Evolutionary conservation across 345 rosid genomes (phyloP).

Genomic region (Eutrema heterophyllum): DNA sequence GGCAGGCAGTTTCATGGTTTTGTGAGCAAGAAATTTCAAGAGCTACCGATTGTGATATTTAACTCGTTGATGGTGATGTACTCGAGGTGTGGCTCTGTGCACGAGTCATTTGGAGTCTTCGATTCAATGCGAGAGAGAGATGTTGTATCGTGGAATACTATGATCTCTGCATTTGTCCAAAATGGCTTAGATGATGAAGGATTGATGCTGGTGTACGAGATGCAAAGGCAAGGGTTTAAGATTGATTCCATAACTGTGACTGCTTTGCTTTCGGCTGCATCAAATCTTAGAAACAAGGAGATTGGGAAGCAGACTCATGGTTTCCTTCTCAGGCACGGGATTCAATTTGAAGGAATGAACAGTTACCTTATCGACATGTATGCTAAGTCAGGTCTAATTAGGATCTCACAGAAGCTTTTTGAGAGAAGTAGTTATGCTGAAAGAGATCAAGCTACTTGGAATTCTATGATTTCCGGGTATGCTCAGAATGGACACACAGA

Average conservation of each 20-base stretch:
- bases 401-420: conserved; percentile 44
- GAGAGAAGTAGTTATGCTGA: conserved; percentile 28
- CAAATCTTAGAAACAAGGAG: conserved; percentile 63
- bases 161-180: conserved; percentile 59
- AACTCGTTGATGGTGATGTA: conserved; percentile 76
- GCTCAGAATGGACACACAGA: conserved; percentile 58
- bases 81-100: conserved; percentile 68
- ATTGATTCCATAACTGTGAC: conserved; percentile 69
- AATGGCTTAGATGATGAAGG: conserved; percentile 85
- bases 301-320: conserved; percentile 84
- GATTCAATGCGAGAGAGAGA: conserved; percentile 67
- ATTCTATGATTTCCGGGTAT: conserved; percentile 82
- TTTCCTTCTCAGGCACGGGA: conserved; percentile 58
- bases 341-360: conserved; percentile 69
- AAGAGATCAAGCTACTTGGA: conserved; percentile 85
- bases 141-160: conserved; percentile 81
- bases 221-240: conserved; percentile 70
- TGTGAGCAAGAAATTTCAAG: conserved; percentile 49
- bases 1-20: conserved; percentile 65
- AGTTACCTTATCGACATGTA: conserved; percentile 84
- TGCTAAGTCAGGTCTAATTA: conserved; percentile 73
- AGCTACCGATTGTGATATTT: conserved; percentile 41
- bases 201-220: conserved; percentile 68
- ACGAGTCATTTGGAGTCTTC: conserved; percentile 58
- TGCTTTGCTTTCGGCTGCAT: conserved; percentile 80